phyloP scores from a whole-genome alignment of 1,284 basidiomycete species.

The Testicularia cyperi region DNA sequence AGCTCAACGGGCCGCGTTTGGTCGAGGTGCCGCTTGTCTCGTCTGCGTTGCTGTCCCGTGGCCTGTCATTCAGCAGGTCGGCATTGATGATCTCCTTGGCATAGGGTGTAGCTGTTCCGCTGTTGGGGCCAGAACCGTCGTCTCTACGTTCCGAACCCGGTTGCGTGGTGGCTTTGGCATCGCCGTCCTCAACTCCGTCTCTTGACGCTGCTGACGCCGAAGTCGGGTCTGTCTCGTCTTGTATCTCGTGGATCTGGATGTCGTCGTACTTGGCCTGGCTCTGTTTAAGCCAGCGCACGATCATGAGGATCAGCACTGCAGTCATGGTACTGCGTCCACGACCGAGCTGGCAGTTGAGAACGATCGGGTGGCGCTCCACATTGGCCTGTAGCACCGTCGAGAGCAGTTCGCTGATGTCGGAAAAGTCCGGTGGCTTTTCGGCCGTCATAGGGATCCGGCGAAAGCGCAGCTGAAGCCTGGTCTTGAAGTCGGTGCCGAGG shows the following conservation, averaged over 20 bases:
- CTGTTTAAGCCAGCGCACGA: slow-evolving; percentile 75
- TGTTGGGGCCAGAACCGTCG: slow-evolving; percentile 9
- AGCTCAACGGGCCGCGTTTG: slow-evolving; percentile 43
- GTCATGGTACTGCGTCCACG: slow-evolving; percentile 89
- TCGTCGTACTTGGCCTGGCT: slow-evolving; percentile 56
- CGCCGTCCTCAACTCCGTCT: too few species aligned
- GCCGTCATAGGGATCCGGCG: slow-evolving; percentile 85
- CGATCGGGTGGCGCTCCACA: slow-evolving; percentile 73
- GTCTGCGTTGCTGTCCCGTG: background rate
- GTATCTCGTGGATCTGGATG: slow-evolving; percentile 12
- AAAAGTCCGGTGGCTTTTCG: slow-evolving; percentile 63
- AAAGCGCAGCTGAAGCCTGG: slow-evolving; percentile 71
- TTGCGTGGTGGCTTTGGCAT: background rate
- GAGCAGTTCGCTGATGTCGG: slow-evolving; percentile 66
- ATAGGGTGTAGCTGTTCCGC: slow-evolving; percentile 11
- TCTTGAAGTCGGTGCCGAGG: slow-evolving; percentile 35
- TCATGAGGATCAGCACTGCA: slow-evolving; percentile 81
- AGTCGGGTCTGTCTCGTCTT: too few species aligned
- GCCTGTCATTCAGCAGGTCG: slow-evolving; percentile 18
- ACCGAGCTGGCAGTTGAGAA: slow-evolving; percentile 95
- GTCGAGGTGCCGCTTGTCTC: slow-evolving; percentile 1
- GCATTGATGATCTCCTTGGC: slow-evolving; percentile 23
- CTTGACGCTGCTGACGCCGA: too few species aligned
- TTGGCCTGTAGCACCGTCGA: slow-evolving; percentile 78
- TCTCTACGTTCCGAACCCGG: slow-evolving; percentile 7